Evolutionary conservation across 2,329 filamentous ascomycete species (phyloP).

Genomic region (Peltaster fructicola): DNA sequence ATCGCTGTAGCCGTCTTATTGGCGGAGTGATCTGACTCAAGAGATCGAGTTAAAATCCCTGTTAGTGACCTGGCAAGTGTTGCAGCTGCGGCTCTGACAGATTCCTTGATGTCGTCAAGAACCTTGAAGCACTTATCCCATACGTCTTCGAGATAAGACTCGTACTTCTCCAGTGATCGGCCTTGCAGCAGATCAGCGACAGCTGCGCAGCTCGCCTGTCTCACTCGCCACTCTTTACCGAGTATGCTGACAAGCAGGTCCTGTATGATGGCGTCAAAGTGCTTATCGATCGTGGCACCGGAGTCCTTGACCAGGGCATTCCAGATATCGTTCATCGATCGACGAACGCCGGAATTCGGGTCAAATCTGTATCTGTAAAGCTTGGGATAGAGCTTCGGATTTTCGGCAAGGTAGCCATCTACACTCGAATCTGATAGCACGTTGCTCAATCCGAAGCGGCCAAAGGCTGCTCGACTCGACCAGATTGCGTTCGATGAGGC

Average conservation of each 20-base stretch:
- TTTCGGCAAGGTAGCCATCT: constrained; percentile 51
- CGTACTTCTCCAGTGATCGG: constrained; percentile 49
- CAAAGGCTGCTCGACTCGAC: constrained; percentile 93
- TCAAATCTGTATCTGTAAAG: constrained; percentile 90
- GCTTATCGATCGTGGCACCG: constrained; percentile 51
- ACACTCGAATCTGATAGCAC: constrained; percentile 72
- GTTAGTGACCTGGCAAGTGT: constrained; percentile 71
- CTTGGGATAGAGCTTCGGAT: constrained; percentile 90
- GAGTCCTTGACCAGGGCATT: constrained; percentile 85
- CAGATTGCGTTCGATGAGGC: constrained; percentile 92
- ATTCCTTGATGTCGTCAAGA: constrained; percentile 87
- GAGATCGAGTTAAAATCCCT: constrained; percentile 65
- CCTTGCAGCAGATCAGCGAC: constrained; percentile 78
- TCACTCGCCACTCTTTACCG: constrained; percentile 81
- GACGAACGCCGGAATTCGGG: constrained; percentile 79
- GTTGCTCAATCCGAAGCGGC: constrained; percentile 77
- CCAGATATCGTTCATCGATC: constrained; percentile 97
- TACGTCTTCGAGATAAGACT: constrained; percentile 66
- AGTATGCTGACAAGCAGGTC: constrained; percentile 75
- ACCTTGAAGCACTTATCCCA: constrained; percentile 80
- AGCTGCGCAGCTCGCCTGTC: constrained; percentile 81
- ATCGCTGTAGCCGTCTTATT: constrained; percentile 54
- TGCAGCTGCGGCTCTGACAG: constrained; percentile 64
- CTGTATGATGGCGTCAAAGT: constrained; percentile 79
- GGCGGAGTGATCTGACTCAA: constrained; percentile 58